Conservation (phyloP, 345 rosid genomes). For the Aurinia saxatilis region DNA sequence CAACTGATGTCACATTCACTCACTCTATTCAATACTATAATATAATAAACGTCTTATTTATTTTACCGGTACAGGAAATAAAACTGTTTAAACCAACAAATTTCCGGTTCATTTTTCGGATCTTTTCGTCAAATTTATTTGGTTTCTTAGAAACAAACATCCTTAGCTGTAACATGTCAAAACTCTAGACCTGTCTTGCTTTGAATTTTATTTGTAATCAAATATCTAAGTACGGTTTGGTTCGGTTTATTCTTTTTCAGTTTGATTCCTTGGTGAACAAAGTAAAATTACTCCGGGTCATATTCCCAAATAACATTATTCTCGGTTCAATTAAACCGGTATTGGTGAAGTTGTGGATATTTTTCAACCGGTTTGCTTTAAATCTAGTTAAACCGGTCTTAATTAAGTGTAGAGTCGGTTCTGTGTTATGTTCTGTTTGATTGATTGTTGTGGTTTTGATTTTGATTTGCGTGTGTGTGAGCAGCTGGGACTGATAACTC, state of each 20-base stretch:
- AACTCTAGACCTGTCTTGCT: not conserved
- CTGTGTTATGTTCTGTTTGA: not conserved
- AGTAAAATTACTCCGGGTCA: too few relatives aligned
- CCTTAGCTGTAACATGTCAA: not conserved
- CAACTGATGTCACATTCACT: not conserved
- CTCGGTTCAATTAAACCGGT: too few relatives aligned
- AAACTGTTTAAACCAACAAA: too few relatives aligned
- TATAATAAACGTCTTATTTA: too few relatives aligned
- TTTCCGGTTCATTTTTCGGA: not conserved
- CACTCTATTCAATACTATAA: not conserved
- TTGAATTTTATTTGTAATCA: not conserved
- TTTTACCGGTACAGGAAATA: too few relatives aligned
- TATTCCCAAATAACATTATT: too few relatives aligned
- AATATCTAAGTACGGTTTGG: not conserved
- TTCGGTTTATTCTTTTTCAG: not conserved
- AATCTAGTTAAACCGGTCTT: not conserved
- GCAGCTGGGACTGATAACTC: slow-evolving; percentile 93
- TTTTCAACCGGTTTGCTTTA: too few relatives aligned
- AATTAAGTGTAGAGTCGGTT: not conserved
- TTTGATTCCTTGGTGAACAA: not conserved
- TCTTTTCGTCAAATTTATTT: not conserved
- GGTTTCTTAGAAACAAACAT: not conserved
- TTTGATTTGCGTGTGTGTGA: slow-evolving; percentile 16
- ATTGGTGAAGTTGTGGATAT: too few relatives aligned
- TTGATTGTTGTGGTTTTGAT: not conserved